phyloP scores from a whole-genome alignment of 225 moss, liverwort and hornwort genomes.

The Physcomitrium patens region DNA sequence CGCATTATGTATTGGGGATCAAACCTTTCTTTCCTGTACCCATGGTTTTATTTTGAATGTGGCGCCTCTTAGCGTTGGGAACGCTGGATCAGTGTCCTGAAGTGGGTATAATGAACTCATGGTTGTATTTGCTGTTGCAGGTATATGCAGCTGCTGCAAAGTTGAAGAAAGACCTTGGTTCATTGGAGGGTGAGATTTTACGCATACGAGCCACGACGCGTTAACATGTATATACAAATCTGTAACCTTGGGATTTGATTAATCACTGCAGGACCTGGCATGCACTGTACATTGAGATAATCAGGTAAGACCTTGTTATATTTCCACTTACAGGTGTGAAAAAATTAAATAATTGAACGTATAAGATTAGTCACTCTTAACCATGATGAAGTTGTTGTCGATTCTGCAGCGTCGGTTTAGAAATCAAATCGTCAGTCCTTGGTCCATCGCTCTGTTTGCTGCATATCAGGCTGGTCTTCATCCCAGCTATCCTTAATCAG shows the following conservation, averaged over 20 bases:
- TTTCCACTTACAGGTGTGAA: background rate
- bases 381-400: too few species aligned
- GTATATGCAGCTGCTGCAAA: slow-evolving; percentile 50
- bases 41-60: background rate
- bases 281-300: background rate
- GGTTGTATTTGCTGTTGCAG: slow-evolving; percentile 28
- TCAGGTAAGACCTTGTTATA: background rate
- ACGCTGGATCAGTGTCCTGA: background rate
- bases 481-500: too few species aligned
- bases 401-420: too few species aligned
- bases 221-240: slow-evolving; percentile 1
- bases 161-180: slow-evolving; percentile 57
- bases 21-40: slow-evolving; percentile 4
- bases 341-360: too few species aligned
- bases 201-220: slow-evolving; percentile 48
- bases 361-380: too few species aligned
- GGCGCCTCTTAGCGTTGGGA: slow-evolving; percentile 4
- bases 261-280: background rate
- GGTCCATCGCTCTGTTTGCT: too few species aligned
- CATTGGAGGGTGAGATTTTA: slow-evolving; percentile 60
- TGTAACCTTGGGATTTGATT: background rate
- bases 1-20: background rate
- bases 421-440: too few species aligned
- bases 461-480: too few species aligned
- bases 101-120: background rate